These are phyloP conservation scores for Metschnikowia shivogae DNA, from an alignment of 805 yeast genomes.

Conservation along the genomic window DNA sequence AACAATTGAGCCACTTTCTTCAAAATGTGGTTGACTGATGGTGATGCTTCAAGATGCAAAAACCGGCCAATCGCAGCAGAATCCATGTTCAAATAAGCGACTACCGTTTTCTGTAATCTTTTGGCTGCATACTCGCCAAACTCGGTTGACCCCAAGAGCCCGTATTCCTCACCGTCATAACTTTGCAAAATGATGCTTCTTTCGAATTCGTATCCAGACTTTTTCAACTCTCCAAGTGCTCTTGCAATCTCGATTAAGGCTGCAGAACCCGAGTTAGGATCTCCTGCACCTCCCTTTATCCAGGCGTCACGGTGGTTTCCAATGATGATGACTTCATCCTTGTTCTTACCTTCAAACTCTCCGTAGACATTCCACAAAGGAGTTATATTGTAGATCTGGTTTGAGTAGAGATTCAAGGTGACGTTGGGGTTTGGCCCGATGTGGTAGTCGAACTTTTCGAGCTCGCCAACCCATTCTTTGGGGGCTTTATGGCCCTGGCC, in stretches of 20 bases:
- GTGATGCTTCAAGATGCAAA: constrained; percentile 49
- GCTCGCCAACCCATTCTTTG: constrained; percentile 35
- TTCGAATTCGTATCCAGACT: constrained; percentile 66
- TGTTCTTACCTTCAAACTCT: constrained; percentile 48
- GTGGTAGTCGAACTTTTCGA: constrained; percentile 44
- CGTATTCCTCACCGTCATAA: constrained; percentile 82
- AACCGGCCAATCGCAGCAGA: constrained; percentile 53
- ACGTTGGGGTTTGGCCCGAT: constrained; percentile 46
- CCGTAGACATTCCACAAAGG: constrained; percentile 65
- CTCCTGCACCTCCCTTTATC: constrained; percentile 76
- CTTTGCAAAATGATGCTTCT: constrained; percentile 67
- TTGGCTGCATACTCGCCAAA: constrained; percentile 60
- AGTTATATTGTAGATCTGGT: constrained; percentile 57
- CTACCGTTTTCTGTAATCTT: constrained; percentile 44
- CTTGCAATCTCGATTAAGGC: constrained; percentile 60
- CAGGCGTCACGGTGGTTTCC: constrained; percentile 83
- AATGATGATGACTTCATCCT: constrained; percentile 53
- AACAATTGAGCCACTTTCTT: constrained; percentile 29
- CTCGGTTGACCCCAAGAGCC: constrained; percentile 72
- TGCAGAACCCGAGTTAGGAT: constrained; percentile 74
- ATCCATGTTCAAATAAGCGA: constrained; percentile 70
- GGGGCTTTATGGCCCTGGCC: constrained; percentile 53
- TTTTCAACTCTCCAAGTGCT: constrained; percentile 49
- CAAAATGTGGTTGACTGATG: constrained; percentile 48
- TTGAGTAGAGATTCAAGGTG: constrained; percentile 51